These are phyloP conservation scores for Psilocybe cyanescens DNA, from an alignment of 768 basidiomycete species.

Conservation along the genomic window DNA sequence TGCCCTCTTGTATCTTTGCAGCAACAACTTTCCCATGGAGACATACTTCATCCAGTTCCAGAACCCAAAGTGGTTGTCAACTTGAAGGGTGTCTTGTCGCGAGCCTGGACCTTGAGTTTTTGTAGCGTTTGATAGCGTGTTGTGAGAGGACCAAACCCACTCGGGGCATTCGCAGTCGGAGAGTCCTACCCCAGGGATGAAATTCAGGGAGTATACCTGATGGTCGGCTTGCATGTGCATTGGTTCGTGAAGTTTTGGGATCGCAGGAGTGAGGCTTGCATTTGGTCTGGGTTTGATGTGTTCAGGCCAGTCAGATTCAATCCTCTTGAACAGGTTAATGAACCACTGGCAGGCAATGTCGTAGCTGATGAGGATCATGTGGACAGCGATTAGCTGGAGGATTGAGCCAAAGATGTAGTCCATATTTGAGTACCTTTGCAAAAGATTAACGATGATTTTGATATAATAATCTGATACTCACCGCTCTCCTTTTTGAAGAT, in stretches of 20 bases:
- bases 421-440: slow-evolving; percentile 28
- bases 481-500: no score
- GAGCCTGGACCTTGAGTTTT: slow-evolving; percentile 36
- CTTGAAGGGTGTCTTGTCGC: slow-evolving; percentile 26
- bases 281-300: neutral
- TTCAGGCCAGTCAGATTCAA: neutral
- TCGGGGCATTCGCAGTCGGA: slow-evolving; percentile 38
- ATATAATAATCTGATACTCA: no score
- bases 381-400: neutral
- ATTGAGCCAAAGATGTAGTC: slow-evolving; percentile 26
- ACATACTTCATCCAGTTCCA: slow-evolving; percentile 33
- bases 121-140: slow-evolving; percentile 28
- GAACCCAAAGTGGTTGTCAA: slow-evolving; percentile 31
- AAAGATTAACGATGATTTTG: no score
- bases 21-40: slow-evolving; percentile 19
- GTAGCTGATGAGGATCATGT: slow-evolving; percentile 13
- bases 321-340: slow-evolving; percentile 1
- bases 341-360: neutral
- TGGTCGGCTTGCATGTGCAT: slow-evolving; percentile 28
- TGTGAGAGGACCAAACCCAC: slow-evolving; percentile 30
- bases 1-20: slow-evolving; percentile 10
- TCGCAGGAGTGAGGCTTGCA: slow-evolving; percentile 12
- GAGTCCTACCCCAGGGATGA: slow-evolving; percentile 21
- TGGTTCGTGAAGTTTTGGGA: slow-evolving; percentile 34
- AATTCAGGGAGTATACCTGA: slow-evolving; percentile 30